Percentiles rank a stretch among this genome's conserved stretches.
These are phyloP conservation scores for Linnemannia zychae DNA, from an alignment of 192 early-diverging fungal species.

Conservation along the genomic window DNA sequence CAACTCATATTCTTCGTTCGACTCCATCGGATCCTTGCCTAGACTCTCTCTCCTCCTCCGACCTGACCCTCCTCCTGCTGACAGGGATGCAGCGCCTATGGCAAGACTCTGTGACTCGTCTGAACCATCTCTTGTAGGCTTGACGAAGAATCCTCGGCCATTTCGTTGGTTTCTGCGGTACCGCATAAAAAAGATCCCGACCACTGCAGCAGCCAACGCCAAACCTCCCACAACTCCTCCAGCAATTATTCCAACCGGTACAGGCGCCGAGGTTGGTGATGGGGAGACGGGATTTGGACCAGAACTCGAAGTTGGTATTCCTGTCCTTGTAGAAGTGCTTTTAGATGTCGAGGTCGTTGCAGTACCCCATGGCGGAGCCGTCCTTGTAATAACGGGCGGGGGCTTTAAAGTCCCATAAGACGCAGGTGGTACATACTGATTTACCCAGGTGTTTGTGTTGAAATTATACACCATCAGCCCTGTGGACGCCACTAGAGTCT, in stretches of 20 bases:
- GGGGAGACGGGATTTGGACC: background rate
- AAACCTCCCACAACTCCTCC: constrained; percentile 34
- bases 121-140: background rate
- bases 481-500: background rate
- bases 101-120: background rate
- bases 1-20: background rate
- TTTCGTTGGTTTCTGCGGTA: background rate
- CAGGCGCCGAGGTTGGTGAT: background rate
- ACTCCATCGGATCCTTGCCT: background rate
- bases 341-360: background rate
- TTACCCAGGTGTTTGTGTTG: constrained; percentile 13
- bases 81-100: background rate
- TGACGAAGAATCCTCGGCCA: background rate
- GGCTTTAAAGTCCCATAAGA: background rate
- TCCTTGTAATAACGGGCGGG: background rate
- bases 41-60: background rate
- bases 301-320: background rate
- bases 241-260: constrained; percentile 16
- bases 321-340: background rate
- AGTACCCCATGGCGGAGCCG: background rate
- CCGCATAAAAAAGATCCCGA: background rate
- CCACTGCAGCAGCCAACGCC: background rate
- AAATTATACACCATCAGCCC: constrained; percentile 30
- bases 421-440: constrained; percentile 20
- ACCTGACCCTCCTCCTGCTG: background rate